Conservation (phyloP, 2,329 filamentous ascomycete genomes). For the Fusarium sp. region DNA sequence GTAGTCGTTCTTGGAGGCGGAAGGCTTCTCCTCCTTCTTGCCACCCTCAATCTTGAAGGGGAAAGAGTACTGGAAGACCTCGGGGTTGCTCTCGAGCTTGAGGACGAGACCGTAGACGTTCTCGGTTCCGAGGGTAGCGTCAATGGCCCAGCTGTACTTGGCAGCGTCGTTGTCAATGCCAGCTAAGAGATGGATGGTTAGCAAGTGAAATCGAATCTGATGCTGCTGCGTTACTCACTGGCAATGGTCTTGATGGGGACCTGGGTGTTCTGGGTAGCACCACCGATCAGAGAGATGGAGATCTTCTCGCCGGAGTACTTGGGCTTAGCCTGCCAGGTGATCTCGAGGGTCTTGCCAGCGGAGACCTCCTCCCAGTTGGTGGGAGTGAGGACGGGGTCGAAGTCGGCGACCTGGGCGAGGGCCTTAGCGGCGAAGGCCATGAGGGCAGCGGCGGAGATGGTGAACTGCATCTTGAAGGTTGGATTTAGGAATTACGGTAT, state of each 20-base stretch:
- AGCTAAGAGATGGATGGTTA: conserved; percentile 53
- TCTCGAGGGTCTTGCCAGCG: conserved; percentile 63
- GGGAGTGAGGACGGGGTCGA: conserved; percentile 67
- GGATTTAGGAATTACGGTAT: conserved; percentile 44
- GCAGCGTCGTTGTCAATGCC: conserved; percentile 61
- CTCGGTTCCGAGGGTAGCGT: conserved; percentile 58
- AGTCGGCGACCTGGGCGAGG: conserved; percentile 68
- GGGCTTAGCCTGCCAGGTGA: conserved; percentile 64
- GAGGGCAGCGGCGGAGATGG: conserved; percentile 61
- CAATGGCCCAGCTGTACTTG: conserved; percentile 65
- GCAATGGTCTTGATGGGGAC: conserved; percentile 60
- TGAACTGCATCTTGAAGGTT: conserved; percentile 67
- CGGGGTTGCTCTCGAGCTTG: conserved; percentile 60
- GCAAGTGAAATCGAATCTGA: not conserved
- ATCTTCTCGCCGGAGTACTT: conserved; percentile 60
- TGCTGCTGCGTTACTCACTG: conserved; percentile 58
- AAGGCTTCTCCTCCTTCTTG: conserved; percentile 24
- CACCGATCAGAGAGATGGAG: conserved; percentile 68
- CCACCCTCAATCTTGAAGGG: conserved; percentile 67
- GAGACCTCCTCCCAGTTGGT: conserved; percentile 57
- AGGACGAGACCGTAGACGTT: conserved; percentile 71
- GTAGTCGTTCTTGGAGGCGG: conserved; percentile 19
- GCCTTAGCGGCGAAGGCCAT: conserved; percentile 65
- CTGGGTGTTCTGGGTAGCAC: conserved; percentile 60
- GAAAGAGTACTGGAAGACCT: conserved; percentile 72